phyloP scores from a whole-genome alignment of 495 filamentous ascomycete genomes.

The Penicillium manginii region DNA sequence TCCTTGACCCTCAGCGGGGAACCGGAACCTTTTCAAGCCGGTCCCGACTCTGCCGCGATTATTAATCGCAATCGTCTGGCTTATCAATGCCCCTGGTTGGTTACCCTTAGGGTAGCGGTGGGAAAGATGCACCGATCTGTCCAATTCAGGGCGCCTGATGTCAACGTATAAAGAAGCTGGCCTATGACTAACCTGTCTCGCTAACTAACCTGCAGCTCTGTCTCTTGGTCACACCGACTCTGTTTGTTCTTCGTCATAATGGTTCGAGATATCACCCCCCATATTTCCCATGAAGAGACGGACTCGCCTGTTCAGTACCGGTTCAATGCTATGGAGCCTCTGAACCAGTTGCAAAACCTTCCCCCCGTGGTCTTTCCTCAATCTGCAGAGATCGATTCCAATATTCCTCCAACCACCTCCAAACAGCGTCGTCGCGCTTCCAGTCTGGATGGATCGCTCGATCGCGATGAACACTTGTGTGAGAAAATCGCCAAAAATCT shows the following conservation, averaged over 20 bases:
- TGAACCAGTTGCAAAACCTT: constrained; percentile 18
- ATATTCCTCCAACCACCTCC: constrained; percentile 22
- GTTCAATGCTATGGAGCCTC: constrained; percentile 25
- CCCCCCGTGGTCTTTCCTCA: constrained; percentile 5
- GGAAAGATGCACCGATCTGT: constrained; percentile 11
- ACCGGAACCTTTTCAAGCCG: constrained; percentile 2
- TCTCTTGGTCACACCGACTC: not conserved
- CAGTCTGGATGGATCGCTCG: constrained; percentile 21
- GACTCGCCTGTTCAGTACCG: constrained; percentile 6
- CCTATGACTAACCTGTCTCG: no score
- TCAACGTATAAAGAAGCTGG: no score
- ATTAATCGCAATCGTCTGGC: constrained; percentile 22
- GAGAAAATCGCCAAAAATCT: constrained; percentile 27
- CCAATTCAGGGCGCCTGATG: constrained; percentile 3
- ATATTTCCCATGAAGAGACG: constrained; percentile 8
- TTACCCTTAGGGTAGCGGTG: no score
- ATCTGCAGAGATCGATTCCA: constrained; percentile 10
- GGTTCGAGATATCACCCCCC: not conserved
- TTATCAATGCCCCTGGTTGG: constrained; percentile 11
- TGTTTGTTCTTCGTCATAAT: constrained; percentile 8
- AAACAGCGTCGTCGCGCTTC: constrained; percentile 26
- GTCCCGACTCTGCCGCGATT: constrained; percentile 23
- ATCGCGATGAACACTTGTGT: constrained; percentile 30
- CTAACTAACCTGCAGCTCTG: no score
- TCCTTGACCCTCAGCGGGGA: not conserved